Evolutionary conservation across 2,329 filamentous ascomycete species (phyloP), one percentile per base, ranked within the genome.

Genomic region (Botrytis aclada): DNA sequence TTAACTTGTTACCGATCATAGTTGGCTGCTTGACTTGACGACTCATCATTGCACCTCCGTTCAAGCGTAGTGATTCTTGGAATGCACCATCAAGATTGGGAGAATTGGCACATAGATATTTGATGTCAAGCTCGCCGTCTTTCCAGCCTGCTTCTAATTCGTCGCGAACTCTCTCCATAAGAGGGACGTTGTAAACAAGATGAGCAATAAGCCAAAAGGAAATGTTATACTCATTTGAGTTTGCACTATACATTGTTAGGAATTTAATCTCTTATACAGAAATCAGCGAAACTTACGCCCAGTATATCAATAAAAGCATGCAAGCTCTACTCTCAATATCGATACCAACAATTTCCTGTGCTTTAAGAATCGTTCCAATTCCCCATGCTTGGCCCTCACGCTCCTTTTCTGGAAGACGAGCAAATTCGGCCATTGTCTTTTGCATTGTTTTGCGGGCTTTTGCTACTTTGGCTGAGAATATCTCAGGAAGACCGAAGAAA

Each of bases 191-290:
- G 9, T 37, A 37, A 39, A 66, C 34, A 20, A 71, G 32, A 54
- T 72, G 63, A 18, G 69, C 62, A 37, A 74, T 67, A 10, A 72
- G 64, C 72, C 72, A 74, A 63, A 74, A 74, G 5, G 43, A 43
- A n/a, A 69, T 62, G n/a, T 71, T 72, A 32, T 64, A 72, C 25
- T 64, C 72, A 63, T 74, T 74, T 25, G 51, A 65, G 39, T 74
- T 74, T 29, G 70, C 70, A 20, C 72, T 74, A 43, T 32, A 10
- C 0, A 20, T 25, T 16, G 54, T 70, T 34, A 70, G 56, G 9
- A 14, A 5, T 10, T 54, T 54, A 22, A 7, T 9, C 6, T 34
- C 18, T 2, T 10, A 37, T 25, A 10, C 1, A 29, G 56, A 20
- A 8, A 7, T 58, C 10, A 29, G 22, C 18, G n/a, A 41, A 25